Base-by-base conservation (phyloP, 768 basidiomycete species). In the Sutorius australiensis region DNA sequence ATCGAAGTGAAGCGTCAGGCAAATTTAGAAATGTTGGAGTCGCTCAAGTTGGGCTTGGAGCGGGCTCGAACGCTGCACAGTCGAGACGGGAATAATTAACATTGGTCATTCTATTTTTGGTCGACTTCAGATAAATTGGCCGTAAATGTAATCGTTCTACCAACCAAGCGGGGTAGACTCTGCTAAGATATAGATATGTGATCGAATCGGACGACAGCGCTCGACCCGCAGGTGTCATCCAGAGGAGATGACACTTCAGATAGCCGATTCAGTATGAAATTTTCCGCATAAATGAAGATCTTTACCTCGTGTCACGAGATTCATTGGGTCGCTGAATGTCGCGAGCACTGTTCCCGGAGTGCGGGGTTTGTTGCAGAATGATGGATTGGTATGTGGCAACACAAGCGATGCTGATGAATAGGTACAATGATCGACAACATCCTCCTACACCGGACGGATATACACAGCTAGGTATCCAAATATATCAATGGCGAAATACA, bases 1-100 rank as follows among this genome's bases (percentile, higher is more conserved):
- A 65, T 77, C 11, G 82, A 84, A 58, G 67, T 64, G 55, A 68
- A 64, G 12, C 60, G 69, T 4, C 57, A 21, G 31, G 59, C 61
- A 11, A 71, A 71, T 37, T 46, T 69, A 28, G 50, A 53, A 47
- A 46, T 58, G 5, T 19, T 71, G 13, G 54, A 69, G 10, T 48
- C 46, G 5, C 51, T 71, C 38, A 63, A 38, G 45, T 17, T 42
- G 24, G 61, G 63, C 19, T 46, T 71, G 55, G 69, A 69, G 48
- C 49, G 34, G 11, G 41, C 48, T 11, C 56, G 52, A 33, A 40
- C 49, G 10, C 37, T 70, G 13, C 49, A 38, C 24, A 24, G 24
- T 12, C 53, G 36, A 55, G 33, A 28, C 10, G 13, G n/a, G 13
- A 16, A 24, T 24, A 24, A 24, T 24, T 41, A 27, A 42, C 27